Percentiles rank a stretch among this genome's conserved stretches.
phyloP scores from a whole-genome alignment of 2,329 filamentous ascomycete species.

The Trichoderma gracile region DNA sequence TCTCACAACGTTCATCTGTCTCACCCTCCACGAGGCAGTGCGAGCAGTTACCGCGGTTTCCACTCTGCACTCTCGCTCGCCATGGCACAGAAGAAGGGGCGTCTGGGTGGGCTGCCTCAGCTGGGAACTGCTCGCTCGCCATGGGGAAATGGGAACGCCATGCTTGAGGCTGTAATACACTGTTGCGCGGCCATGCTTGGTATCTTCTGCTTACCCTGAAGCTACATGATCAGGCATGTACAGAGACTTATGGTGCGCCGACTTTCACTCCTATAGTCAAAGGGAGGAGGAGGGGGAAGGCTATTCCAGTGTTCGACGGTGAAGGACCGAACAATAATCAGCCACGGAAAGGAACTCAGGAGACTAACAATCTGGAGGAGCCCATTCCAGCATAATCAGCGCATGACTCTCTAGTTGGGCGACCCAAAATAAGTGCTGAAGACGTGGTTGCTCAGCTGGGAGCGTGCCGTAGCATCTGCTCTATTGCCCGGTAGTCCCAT shows the following conservation, averaged over 20 bases:
- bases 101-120: conserved; percentile 10
- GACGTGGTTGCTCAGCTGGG: conserved; percentile 9
- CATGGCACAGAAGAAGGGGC: neutral
- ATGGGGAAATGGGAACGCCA: neutral
- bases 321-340: neutral
- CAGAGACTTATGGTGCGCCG: neutral
- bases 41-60: neutral
- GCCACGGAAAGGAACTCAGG: neutral
- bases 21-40: conserved; percentile 19
- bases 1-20: conserved; percentile 15
- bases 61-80: neutral
- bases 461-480: neutral
- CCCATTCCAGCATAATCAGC: neutral
- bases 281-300: too few relatives aligned
- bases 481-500: neutral
- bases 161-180: neutral
- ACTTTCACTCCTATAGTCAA: too few relatives aligned
- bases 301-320: neutral
- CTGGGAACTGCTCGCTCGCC: conserved; percentile 3
- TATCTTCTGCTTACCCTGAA: neutral
- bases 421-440: neutral
- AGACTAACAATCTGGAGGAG: neutral
- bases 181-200: neutral
- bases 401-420: neutral
- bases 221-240: neutral